Evolutionary conservation across 257 asterid species (phyloP).

Genomic region (Solanum dulcamara): DNA sequence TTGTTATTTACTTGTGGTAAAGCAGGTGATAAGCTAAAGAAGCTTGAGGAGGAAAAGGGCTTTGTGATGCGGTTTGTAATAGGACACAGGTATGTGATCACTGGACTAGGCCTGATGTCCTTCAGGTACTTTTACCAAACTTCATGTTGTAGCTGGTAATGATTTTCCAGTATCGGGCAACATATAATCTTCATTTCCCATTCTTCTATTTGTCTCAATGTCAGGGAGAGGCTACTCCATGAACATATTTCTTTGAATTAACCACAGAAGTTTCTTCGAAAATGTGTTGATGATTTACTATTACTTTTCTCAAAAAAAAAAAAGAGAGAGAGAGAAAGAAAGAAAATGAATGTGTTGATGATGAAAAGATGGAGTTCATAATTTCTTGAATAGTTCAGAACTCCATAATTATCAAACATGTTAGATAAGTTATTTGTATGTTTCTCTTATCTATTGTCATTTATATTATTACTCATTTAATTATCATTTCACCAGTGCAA

Average conservation of each 20-base stretch:
- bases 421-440: neutral
- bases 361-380: neutral
- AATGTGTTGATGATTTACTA: neutral
- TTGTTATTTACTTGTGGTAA: neutral
- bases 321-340: neutral
- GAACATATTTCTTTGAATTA: neutral
- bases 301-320: neutral
- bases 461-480: neutral
- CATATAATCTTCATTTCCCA: neutral
- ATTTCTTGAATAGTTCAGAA: neutral
- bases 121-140: neutral
- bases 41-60: conserved; percentile 55
- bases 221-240: neutral
- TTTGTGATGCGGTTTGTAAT: conserved; percentile 40
- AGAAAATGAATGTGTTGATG: neutral
- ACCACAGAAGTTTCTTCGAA: neutral
- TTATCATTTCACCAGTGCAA: conserved; percentile 33
- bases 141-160: neutral
- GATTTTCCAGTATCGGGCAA: neutral
- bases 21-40: conserved; percentile 41
- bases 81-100: conserved; percentile 40
- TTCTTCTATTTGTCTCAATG: neutral
- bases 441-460: neutral
- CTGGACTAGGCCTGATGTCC: neutral
- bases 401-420: neutral